Evolutionary conservation across 805 yeast genomes (phyloP).

Genomic region (Candida mattraensis): DNA sequence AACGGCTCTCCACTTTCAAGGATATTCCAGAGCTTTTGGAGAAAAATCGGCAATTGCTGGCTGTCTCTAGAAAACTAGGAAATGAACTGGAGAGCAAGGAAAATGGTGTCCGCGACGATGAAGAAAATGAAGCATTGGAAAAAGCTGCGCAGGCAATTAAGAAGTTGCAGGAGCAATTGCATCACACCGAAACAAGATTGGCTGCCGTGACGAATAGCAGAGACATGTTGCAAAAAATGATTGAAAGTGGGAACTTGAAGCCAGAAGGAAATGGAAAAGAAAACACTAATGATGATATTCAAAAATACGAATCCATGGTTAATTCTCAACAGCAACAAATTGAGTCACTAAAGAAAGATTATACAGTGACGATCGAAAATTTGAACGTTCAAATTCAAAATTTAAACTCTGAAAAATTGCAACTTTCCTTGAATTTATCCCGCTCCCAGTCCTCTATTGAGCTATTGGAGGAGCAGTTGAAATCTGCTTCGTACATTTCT

Average conservation of each 20-base stretch:
- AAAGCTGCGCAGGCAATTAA: slow-evolving; percentile 66
- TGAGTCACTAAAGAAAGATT: slow-evolving; percentile 42
- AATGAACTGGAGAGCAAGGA: slow-evolving; percentile 65
- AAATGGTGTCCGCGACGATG: slow-evolving; percentile 49
- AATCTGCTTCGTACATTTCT: slow-evolving; percentile 40
- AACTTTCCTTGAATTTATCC: slow-evolving; percentile 49
- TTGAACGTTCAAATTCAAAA: slow-evolving; percentile 47
- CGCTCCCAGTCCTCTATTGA: slow-evolving; percentile 54
- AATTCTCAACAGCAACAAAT: slow-evolving; percentile 35
- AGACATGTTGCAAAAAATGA: slow-evolving; percentile 51
- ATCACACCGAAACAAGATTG: slow-evolving; percentile 49
- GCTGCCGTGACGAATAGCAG: slow-evolving; percentile 62
- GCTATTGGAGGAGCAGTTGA: slow-evolving; percentile 52
- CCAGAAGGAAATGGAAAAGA: slow-evolving; percentile 24
- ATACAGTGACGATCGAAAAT: slow-evolving; percentile 43
- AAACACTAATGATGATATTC: slow-evolving; percentile 7
- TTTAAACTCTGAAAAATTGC: slow-evolving; percentile 43
- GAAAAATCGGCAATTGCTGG: slow-evolving; percentile 71
- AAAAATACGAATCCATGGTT: slow-evolving; percentile 20
- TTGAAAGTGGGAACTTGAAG: slow-evolving; percentile 21
- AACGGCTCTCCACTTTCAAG: slow-evolving; percentile 70
- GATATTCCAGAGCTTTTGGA: slow-evolving; percentile 66
- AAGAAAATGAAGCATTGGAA: slow-evolving; percentile 27
- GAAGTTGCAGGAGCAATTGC: slow-evolving; percentile 59
- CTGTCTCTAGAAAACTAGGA: slow-evolving; percentile 70